Percentiles rank a stretch among this genome's conserved stretches.
Evolutionary conservation across 2,329 filamentous ascomycete genomes (phyloP).

Genomic region (Cladobotryum mycophilum): DNA sequence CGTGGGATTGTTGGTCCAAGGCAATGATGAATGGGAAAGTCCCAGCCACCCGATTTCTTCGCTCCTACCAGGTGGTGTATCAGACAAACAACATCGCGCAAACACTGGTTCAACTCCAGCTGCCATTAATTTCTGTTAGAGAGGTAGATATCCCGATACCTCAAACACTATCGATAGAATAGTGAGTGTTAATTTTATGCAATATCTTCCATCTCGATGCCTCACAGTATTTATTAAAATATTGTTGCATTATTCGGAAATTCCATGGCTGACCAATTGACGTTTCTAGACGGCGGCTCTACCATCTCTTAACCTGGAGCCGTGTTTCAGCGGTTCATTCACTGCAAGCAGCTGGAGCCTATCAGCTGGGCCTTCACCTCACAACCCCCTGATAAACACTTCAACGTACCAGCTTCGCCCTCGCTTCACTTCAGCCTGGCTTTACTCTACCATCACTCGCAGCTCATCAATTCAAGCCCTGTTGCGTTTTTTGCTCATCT

Average conservation of each 20-base stretch:
- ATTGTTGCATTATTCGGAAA: slow-evolving; percentile 1
- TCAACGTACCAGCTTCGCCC: not conserved
- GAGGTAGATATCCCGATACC: not conserved
- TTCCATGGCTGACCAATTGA: slow-evolving; percentile 1
- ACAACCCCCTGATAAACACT: not conserved
- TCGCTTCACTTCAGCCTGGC: not conserved
- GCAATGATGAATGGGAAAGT: not conserved
- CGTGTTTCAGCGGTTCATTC: not conserved
- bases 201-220: too few relatives aligned
- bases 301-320: slow-evolving; percentile 6
- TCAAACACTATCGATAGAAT: not conserved
- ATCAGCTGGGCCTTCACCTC: not conserved
- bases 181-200: not conserved
- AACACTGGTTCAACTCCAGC: slow-evolving; percentile 7
- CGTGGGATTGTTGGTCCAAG: not conserved
- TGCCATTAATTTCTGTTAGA: slow-evolving; percentile 10
- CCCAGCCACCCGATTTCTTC: slow-evolving; percentile 22
- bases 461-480: too few relatives aligned
- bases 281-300: slow-evolving; percentile 1
- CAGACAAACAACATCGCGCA: not conserved
- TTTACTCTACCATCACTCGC: not conserved
- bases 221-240: not conserved
- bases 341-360: not conserved
- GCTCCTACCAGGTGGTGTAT: not conserved
- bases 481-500: not conserved